Evolutionary conservation across 305 asterid genomes (phyloP).

Genomic region (Petunia hybrid): DNA sequence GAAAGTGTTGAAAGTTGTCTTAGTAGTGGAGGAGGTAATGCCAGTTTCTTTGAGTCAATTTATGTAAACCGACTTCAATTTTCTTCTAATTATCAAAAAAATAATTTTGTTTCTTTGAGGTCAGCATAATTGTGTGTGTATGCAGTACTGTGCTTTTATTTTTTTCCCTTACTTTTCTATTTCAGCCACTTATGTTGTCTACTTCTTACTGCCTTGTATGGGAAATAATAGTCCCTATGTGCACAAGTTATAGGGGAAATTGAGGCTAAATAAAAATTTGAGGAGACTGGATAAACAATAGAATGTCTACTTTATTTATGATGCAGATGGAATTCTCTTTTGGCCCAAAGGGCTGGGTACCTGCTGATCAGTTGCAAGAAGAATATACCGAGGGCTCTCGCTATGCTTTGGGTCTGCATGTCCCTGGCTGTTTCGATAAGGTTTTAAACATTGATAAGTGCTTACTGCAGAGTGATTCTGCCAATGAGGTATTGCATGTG

Average conservation of each 20-base stretch:
- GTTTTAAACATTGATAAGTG: conserved; percentile 82
- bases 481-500: conserved; percentile 66
- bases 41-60: background rate
- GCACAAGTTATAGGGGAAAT: background rate
- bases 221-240: background rate
- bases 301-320: conserved; percentile 29
- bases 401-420: conserved; percentile 93
- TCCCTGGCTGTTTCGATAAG: conserved; percentile 96
- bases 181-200: background rate
- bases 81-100: background rate
- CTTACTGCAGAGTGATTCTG: conserved; percentile 85
- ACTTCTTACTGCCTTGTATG: background rate
- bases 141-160: background rate
- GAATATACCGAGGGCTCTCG: conserved; percentile 51
- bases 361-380: conserved; percentile 63
- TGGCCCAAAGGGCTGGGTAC: conserved; percentile 88
- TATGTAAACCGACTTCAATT: background rate
- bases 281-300: background rate
- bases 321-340: conserved; percentile 97
- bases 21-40: background rate
- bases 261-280: background rate
- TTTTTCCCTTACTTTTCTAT: background rate
- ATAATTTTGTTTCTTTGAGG: background rate
- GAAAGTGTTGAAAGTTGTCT: too few species aligned
- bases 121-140: background rate